Evolutionary conservation across 202 grass and related monocot species (phyloP), one percentile per base, ranked within the genome.

Genomic region (Panicum virgatum): DNA sequence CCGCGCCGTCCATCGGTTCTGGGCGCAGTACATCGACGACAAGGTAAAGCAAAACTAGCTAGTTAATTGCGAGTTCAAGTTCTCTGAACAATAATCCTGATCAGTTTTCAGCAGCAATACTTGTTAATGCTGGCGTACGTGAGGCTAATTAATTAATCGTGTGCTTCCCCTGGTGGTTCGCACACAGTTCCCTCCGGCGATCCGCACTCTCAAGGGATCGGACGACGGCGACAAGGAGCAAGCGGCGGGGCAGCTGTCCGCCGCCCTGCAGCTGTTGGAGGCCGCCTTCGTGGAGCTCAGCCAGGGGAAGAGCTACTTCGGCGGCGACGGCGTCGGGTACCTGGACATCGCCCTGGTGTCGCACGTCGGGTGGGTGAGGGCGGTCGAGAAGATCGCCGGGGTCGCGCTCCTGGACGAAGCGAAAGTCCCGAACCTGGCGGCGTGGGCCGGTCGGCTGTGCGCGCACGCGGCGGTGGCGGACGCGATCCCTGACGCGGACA

Each of bases 11-110:
- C 81, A 88, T 3, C 73, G 92, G 10, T 91, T 91, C 70, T 89
- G 86, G 92, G 81, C 72, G 1, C 77, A 77, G 23, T 91, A 67
- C 84, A 50, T 91, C 46, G 81, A 91, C 5, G 92, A 89, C 51
- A 80, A 76, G 86, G 86, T 88, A 9, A 15, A 10, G 25, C 15
- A 18, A 38, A 43, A 4, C 18, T 39, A 39, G 12, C 5, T n/a
- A n/a, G n/a, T 6, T 19, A 25, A 30, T 3, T 30, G 0, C 3
- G 5, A 27, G 3, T 7, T 67, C 18, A 1, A 7, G 7, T 73
- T 50, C 10, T 76, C 27, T 45, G 7, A 72, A 14, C 20, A 54
- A 25, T 45, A 54, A 25, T 45, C 56, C 69, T 36, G 16, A 6
- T 34, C 25, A 29, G 48, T 73, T 50, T 22, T 26, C 26, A 43